A percentile compares a stretch with the other conserved stretches of the same genome.
These are phyloP conservation scores for Hymenochaete sp. DNA, from an alignment of 1,284 basidiomycete species.

Conservation along the genomic window DNA sequence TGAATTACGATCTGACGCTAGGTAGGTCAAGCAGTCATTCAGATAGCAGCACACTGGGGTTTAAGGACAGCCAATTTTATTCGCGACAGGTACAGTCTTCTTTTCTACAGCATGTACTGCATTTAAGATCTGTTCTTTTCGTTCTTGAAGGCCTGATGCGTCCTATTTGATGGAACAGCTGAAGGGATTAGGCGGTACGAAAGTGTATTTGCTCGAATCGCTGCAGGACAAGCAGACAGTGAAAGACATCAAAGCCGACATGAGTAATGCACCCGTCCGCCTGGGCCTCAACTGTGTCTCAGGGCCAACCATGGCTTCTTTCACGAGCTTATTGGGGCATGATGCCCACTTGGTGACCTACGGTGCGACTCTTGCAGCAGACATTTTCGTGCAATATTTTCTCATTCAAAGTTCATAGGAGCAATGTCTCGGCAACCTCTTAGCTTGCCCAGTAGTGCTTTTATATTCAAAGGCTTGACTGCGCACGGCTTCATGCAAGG, in stretches of 20 bases:
- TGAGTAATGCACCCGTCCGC: slow-evolving; percentile 35
- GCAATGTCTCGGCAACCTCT: slow-evolving; percentile 82
- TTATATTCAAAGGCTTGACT: slow-evolving; percentile 75
- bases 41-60: slow-evolving; percentile 61
- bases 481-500: slow-evolving; percentile 72
- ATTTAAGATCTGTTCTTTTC: slow-evolving; percentile 7
- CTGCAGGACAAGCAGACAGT: slow-evolving; percentile 10
- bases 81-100: slow-evolving; percentile 49
- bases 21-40: slow-evolving; percentile 76
- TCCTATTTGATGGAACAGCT: slow-evolving; percentile 44
- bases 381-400: too few relatives aligned
- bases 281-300: slow-evolving; percentile 77
- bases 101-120: background rate
- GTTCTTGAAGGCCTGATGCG: slow-evolving; percentile 39
- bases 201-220: slow-evolving; percentile 32
- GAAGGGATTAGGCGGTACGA: slow-evolving; percentile 54
- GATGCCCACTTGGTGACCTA: slow-evolving; percentile 75
- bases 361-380: too few relatives aligned
- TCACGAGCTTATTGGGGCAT: slow-evolving; percentile 57
- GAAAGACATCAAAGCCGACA: slow-evolving; percentile 1
- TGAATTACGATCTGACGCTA: slow-evolving; percentile 22
- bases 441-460: slow-evolving; percentile 64
- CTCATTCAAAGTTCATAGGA: too few relatives aligned
- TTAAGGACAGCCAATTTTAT: slow-evolving; percentile 74
- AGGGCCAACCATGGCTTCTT: slow-evolving; percentile 57